Evolutionary conservation across 2,329 filamentous ascomycete genomes (phyloP).

Genomic region (Bertia moriformis): DNA sequence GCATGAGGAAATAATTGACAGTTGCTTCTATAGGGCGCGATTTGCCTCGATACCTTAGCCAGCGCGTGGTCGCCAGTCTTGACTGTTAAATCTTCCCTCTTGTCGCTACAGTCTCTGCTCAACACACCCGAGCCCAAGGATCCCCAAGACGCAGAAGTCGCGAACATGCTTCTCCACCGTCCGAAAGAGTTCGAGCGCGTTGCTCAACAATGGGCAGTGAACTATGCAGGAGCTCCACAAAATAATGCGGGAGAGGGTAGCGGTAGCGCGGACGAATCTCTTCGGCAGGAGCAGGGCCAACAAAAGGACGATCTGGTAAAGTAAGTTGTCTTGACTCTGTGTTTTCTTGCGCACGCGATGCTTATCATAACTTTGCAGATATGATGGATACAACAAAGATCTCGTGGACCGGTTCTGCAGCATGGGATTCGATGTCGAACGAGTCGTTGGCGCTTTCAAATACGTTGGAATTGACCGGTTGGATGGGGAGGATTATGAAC

Average conservation of each 20-base stretch:
- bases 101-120: slow-evolving; percentile 3
- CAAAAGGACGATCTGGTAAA: background rate
- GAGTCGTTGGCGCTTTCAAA: slow-evolving; percentile 6
- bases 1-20: slow-evolving; percentile 4
- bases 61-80: slow-evolving; percentile 2
- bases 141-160: slow-evolving; percentile 3
- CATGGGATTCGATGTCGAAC: slow-evolving; percentile 7
- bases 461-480: slow-evolving; percentile 3
- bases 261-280: background rate
- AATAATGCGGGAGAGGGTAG: slow-evolving; percentile 5
- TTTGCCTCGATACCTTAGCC: background rate
- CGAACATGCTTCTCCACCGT: background rate
- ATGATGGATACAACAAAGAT: slow-evolving; percentile 6
- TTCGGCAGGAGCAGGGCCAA: background rate
- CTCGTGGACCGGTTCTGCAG: slow-evolving; percentile 6
- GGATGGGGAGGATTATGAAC: background rate
- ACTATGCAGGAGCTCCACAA: slow-evolving; percentile 5
- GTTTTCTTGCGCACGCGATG: background rate
- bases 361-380: slow-evolving; percentile 1
- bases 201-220: background rate
- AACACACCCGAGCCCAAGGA: slow-evolving; percentile 3
- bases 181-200: slow-evolving; percentile 1
- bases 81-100: slow-evolving; percentile 1
- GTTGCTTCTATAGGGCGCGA: slow-evolving; percentile 1
- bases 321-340: background rate